Percentiles rank a stretch among this genome's conserved stretches.
Evolutionary conservation across 306 rosid genomes (phyloP).

Genomic region (Aeschynomene evenia): DNA sequence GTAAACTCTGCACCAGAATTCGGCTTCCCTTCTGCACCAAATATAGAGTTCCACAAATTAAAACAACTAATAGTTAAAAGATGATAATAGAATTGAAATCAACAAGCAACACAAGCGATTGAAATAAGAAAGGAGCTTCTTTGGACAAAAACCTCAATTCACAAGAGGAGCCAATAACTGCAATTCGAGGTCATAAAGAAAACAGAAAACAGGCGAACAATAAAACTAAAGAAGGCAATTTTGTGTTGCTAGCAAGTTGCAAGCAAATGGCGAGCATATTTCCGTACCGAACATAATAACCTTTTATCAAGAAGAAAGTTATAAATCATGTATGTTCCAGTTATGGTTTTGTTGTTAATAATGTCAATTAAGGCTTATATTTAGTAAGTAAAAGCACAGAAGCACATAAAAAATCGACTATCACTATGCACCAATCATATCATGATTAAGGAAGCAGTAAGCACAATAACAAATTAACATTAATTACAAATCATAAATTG

Average conservation of each 20-base stretch:
- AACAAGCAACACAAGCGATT: background rate
- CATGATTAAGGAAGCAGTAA: background rate
- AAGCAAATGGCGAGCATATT: conserved; percentile 6
- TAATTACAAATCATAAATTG: conserved; percentile 3
- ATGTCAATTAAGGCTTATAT: background rate
- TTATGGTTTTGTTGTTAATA: background rate
- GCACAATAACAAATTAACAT: background rate
- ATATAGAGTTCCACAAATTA: background rate
- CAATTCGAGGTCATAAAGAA: background rate
- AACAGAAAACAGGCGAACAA: background rate
- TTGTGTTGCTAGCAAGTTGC: background rate
- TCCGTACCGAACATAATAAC: background rate
- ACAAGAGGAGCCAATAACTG: no score
- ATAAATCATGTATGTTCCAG: background rate
- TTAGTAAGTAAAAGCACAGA: background rate
- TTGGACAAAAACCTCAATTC: background rate
- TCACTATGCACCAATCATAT: background rate
- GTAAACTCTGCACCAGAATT: conserved; percentile 22
- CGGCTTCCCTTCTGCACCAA: conserved; percentile 9
- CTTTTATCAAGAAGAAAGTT: background rate
- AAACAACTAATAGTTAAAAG: conserved; percentile 13
- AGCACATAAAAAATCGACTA: background rate
- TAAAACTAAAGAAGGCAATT: background rate
- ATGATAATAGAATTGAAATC: background rate
- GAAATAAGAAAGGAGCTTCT: background rate